Evolutionary conservation across 441 rosid genomes (phyloP).

Genomic region (Manihot esculenta): DNA sequence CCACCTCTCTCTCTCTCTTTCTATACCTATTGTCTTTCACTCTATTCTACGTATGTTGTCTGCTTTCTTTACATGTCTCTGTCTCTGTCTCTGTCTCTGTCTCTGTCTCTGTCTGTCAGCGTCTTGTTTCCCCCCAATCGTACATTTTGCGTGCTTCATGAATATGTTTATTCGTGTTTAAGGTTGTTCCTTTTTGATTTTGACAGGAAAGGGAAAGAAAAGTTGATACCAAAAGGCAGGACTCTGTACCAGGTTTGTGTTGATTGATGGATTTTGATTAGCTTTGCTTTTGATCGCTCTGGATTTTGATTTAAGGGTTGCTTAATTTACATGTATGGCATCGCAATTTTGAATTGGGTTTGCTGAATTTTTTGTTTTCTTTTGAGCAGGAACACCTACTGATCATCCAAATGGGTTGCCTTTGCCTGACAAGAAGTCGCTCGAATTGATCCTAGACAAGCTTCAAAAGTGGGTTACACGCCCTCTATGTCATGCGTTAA

Average conservation of each 20-base stretch:
- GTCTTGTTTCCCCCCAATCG: constrained; percentile 22
- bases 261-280: constrained; percentile 17
- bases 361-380: constrained; percentile 17
- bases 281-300: background rate
- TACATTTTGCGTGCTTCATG: constrained; percentile 18
- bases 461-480: constrained; percentile 72
- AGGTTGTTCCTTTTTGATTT: constrained; percentile 28
- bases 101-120: constrained; percentile 37
- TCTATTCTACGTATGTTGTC: constrained; percentile 31
- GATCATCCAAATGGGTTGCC: constrained; percentile 42
- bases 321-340: background rate
- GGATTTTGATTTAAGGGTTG: background rate
- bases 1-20: constrained; percentile 33
- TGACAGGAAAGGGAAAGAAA: constrained; percentile 60
- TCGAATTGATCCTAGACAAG: constrained; percentile 85
- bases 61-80: constrained; percentile 24
- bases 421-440: constrained; percentile 67
- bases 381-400: constrained; percentile 51
- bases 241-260: constrained; percentile 57
- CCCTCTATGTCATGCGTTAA: constrained; percentile 13
- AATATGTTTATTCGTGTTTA: constrained; percentile 15
- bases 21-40: constrained; percentile 26
- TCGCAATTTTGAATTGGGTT: constrained; percentile 17
- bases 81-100: constrained; percentile 41
- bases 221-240: constrained; percentile 34